These are phyloP conservation scores for Crithidia bombi DNA, from an alignment of 208 protist genomes.

Conservation along the genomic window DNA sequence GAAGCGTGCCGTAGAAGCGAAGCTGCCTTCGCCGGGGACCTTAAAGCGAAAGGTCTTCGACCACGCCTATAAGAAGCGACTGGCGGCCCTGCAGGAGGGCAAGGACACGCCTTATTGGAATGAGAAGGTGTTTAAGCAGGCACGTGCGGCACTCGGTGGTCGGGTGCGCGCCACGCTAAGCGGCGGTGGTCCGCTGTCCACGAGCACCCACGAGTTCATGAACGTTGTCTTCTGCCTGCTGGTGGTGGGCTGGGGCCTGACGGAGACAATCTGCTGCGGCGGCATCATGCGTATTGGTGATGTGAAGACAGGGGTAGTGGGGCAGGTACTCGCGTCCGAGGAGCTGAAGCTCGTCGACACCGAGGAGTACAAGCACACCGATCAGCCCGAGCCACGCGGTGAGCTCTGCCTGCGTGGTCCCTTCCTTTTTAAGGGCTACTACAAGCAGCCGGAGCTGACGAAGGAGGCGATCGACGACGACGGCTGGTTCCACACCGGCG, in stretches of 20 bases:
- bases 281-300: conserved; percentile 72
- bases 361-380: conserved; percentile 83
- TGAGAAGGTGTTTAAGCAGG: conserved; percentile 76
- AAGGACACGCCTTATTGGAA: conserved; percentile 86
- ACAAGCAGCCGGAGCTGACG: conserved; percentile 84
- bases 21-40: conserved; percentile 55
- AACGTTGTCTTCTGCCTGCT: conserved; percentile 68
- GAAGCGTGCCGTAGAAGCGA: conserved; percentile 80
- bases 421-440: conserved; percentile 90
- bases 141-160: conserved; percentile 80
- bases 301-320: conserved; percentile 66
- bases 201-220: conserved; percentile 86
- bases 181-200: conserved; percentile 84
- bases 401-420: conserved; percentile 84
- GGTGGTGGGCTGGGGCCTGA: conserved; percentile 89
- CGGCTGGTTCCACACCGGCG: conserved; percentile 91
- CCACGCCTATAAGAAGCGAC: conserved; percentile 54
- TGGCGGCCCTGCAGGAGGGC: conserved; percentile 50
- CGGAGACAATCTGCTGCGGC: conserved; percentile 84
- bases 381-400: conserved; percentile 78
- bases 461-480: conserved; percentile 79
- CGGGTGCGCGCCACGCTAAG: conserved; percentile 65
- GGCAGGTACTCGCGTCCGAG: conserved; percentile 54
- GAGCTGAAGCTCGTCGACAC: conserved; percentile 94
- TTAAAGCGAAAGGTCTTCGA: conserved; percentile 82